phyloP scores from a whole-genome alignment of 2,329 filamentous ascomycete species.

The Knufia petricola region DNA sequence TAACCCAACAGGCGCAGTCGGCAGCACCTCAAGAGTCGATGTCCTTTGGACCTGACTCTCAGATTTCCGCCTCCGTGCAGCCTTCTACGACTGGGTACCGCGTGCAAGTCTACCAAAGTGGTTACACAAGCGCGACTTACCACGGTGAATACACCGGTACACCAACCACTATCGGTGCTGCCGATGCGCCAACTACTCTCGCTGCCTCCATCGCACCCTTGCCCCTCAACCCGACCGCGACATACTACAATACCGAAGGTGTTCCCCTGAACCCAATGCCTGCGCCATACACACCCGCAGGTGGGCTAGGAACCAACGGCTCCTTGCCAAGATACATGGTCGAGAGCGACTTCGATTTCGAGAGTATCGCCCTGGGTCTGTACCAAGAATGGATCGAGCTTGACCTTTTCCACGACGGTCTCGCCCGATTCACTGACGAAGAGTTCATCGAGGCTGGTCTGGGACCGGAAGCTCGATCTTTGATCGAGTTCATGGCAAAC shows the following conservation, averaged over 20 bases:
- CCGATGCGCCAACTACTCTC: too few relatives aligned
- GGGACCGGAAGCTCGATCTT: slow-evolving; percentile 55
- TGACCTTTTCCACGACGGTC: slow-evolving; percentile 69
- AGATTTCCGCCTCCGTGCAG: too few relatives aligned
- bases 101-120: too few relatives aligned
- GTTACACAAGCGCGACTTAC: too few relatives aligned
- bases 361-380: slow-evolving; percentile 63
- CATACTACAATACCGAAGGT: background rate
- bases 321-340: background rate
- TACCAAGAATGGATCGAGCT: slow-evolving; percentile 82
- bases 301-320: slow-evolving; percentile 24
- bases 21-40: too few relatives aligned
- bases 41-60: too few relatives aligned
- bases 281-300: background rate
- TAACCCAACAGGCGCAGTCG: too few relatives aligned
- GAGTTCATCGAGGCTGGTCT: slow-evolving; percentile 63
- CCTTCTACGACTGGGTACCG: too few relatives aligned
- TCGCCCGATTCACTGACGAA: slow-evolving; percentile 56
- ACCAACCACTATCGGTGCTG: too few relatives aligned
- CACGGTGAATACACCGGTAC: too few relatives aligned
- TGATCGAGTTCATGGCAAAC: slow-evolving; percentile 67
- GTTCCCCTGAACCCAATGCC: slow-evolving; percentile 26
- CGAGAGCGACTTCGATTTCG: slow-evolving; percentile 62
- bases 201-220: background rate
- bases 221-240: background rate